Conservation (phyloP, 1,284 basidiomycete species). For the Cryptococcus deneoformans region DNA sequence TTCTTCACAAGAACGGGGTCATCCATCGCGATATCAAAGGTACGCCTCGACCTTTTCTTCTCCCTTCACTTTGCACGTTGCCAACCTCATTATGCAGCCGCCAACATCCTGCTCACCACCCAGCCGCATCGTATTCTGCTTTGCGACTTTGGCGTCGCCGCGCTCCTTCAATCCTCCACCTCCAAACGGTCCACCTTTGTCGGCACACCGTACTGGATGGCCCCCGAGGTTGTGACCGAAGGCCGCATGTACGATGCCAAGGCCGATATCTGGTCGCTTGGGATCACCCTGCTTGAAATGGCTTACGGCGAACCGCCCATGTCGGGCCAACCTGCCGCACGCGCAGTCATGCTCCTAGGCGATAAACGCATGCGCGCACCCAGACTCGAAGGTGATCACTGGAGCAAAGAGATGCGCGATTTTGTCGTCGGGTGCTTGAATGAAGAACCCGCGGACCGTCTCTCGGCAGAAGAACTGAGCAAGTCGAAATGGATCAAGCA, state of each 20-base stretch:
- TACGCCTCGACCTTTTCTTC: conserved; percentile 19
- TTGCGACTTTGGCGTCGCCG: conserved; percentile 96
- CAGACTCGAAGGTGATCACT: conserved; percentile 69
- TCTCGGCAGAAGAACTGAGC: conserved; percentile 81
- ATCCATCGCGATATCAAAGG: conserved; percentile 94
- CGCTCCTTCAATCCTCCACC: conserved; percentile 77
- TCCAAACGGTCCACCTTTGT: conserved; percentile 93
- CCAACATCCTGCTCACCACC: conserved; percentile 87
- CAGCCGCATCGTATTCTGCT: conserved; percentile 80
- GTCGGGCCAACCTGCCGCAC: conserved; percentile 81
- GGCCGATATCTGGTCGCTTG: conserved; percentile 96
- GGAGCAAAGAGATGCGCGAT: conserved; percentile 80
- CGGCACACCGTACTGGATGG: conserved; percentile 99
- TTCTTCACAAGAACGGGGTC: conserved; percentile 89
- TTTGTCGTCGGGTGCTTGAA: conserved; percentile 83
- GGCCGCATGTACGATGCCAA: conserved; percentile 89
- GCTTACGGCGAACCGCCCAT: conserved; percentile 57
- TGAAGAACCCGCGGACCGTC: conserved; percentile 75
- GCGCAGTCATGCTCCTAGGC: conserved; percentile 88
- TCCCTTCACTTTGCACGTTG: neutral
- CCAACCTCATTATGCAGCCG: conserved; percentile 55
- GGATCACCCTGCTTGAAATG: conserved; percentile 94
- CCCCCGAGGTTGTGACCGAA: conserved; percentile 89
- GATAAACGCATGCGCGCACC: conserved; percentile 63
- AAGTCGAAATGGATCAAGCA: conserved; percentile 94